Percentiles rank a stretch among this genome's conserved stretches.
phyloP scores from a whole-genome alignment of 2,329 filamentous ascomycete species.

The Trichoderma oligosporum region DNA sequence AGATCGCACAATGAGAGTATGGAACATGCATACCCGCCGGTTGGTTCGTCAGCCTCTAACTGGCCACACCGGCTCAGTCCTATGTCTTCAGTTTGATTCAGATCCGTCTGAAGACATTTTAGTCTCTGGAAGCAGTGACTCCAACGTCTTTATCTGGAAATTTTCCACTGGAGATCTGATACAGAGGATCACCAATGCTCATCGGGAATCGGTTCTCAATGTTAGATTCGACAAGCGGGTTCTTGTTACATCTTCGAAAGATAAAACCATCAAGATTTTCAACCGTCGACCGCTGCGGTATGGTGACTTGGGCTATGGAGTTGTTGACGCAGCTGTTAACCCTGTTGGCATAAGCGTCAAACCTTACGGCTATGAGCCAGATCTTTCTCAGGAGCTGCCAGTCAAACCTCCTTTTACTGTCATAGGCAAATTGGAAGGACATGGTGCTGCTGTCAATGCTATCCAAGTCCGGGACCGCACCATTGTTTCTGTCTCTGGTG shows the following conservation, averaged over 20 bases:
- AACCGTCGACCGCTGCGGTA: conserved; percentile 68
- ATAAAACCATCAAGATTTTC: conserved; percentile 95
- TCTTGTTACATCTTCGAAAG: conserved; percentile 94
- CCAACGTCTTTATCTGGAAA: conserved; percentile 83
- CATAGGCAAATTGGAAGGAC: conserved; percentile 76
- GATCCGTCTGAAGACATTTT: conserved; percentile 83
- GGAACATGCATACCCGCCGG: conserved; percentile 79
- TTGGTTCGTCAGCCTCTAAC: conserved; percentile 68
- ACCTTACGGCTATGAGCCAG: conserved; percentile 52
- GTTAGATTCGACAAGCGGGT: conserved; percentile 88
- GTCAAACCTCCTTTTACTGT: conserved; percentile 65
- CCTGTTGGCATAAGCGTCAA: conserved; percentile 51
- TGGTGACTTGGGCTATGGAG: conserved; percentile 55
- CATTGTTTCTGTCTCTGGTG: conserved; percentile 91
- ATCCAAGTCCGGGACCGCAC: conserved; percentile 84
- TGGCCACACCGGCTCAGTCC: conserved; percentile 79
- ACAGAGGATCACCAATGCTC: conserved; percentile 71
- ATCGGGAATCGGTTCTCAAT: conserved; percentile 88
- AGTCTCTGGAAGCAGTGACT: conserved; percentile 93
- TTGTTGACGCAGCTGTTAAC: conserved; percentile 40
- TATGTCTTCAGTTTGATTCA: conserved; percentile 94
- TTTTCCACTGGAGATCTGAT: conserved; percentile 87
- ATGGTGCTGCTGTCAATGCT: conserved; percentile 89
- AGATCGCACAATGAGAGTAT: conserved; percentile 82
- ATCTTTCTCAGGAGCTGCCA: conserved; percentile 45